Conservation (phyloP, 2,329 filamentous ascomycete genomes). For the Clarireedia hainanense region DNA sequence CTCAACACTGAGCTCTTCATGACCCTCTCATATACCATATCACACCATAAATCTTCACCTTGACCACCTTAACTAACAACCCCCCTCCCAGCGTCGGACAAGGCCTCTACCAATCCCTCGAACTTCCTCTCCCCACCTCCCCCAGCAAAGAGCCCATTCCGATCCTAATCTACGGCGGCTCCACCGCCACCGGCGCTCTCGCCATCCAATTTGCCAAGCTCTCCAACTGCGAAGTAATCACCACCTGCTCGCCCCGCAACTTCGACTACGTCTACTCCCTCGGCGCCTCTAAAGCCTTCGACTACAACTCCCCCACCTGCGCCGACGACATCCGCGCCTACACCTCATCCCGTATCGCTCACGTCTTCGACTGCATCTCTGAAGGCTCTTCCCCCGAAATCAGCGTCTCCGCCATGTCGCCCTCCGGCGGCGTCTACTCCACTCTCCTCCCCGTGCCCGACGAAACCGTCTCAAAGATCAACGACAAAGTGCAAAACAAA, state of each 20-base stretch:
- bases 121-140: conserved; percentile 38
- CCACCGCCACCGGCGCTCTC: conserved; percentile 41
- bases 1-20: too few relatives aligned
- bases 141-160: conserved; percentile 32
- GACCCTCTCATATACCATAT: too few relatives aligned
- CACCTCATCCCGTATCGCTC: conserved; percentile 36
- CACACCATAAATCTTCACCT: conserved; percentile 6
- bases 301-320: conserved; percentile 40
- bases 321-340: conserved; percentile 38
- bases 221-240: conserved; percentile 32
- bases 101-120: conserved; percentile 39
- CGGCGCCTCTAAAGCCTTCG: conserved; percentile 38
- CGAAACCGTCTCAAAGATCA: conserved; percentile 36
- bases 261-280: conserved; percentile 38
- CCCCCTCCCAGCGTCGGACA: conserved; percentile 35
- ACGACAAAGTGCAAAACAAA: conserved; percentile 26
- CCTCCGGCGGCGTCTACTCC: conserved; percentile 32
- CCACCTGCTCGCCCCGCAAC: conserved; percentile 40
- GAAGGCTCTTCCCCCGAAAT: conserved; percentile 30
- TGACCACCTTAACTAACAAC: conserved; percentile 17
- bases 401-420: conserved; percentile 34
- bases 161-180: conserved; percentile 43
- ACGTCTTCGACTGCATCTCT: conserved; percentile 43
- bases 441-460: conserved; percentile 33
- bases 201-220: conserved; percentile 43